Evolutionary conservation across 108 stramenopile species (phyloP).

Genomic region (Conticribra weissflogii): DNA sequence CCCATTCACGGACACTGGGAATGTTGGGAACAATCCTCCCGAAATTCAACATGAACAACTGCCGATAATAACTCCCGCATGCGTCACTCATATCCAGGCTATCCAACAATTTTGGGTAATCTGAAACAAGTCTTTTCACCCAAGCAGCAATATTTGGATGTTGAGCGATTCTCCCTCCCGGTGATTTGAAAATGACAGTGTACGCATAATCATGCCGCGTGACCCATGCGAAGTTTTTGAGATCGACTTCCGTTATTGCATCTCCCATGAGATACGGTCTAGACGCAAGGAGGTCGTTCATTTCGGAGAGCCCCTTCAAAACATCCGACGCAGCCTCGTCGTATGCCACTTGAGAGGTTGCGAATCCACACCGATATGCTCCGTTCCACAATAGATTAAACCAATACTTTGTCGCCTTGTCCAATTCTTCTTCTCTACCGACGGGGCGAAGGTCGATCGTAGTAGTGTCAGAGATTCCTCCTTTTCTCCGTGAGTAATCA

Average conservation of each 20-base stretch:
- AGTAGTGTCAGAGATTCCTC: background rate
- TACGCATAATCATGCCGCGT: slow-evolving; percentile 84
- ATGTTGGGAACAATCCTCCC: slow-evolving; percentile 70
- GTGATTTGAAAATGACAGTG: slow-evolving; percentile 76
- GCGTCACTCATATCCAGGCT: slow-evolving; percentile 81
- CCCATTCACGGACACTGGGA: slow-evolving; percentile 49
- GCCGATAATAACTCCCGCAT: slow-evolving; percentile 70
- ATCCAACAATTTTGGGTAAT: slow-evolving; percentile 50
- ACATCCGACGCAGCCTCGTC: slow-evolving; percentile 67
- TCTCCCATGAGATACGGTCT: slow-evolving; percentile 59
- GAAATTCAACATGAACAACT: slow-evolving; percentile 85
- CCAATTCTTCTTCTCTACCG: slow-evolving; percentile 62
- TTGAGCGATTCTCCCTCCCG: slow-evolving; percentile 58
- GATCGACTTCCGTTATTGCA: slow-evolving; percentile 74
- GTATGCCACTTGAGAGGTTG: slow-evolving; percentile 84
- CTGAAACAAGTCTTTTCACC: slow-evolving; percentile 46
- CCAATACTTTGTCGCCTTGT: slow-evolving; percentile 78
- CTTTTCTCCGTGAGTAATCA: slow-evolving; percentile 39
- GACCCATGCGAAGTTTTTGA: slow-evolving; percentile 78
- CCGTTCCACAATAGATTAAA: slow-evolving; percentile 87
- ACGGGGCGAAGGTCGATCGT: slow-evolving; percentile 75
- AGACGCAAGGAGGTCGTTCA: slow-evolving; percentile 58
- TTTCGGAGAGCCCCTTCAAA: slow-evolving; percentile 60
- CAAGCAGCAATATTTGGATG: slow-evolving; percentile 47
- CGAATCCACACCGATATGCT: slow-evolving; percentile 87